These are phyloP conservation scores for Stellera chamaejasme DNA, from an alignment of 345 rosid species.

Conservation along the genomic window DNA sequence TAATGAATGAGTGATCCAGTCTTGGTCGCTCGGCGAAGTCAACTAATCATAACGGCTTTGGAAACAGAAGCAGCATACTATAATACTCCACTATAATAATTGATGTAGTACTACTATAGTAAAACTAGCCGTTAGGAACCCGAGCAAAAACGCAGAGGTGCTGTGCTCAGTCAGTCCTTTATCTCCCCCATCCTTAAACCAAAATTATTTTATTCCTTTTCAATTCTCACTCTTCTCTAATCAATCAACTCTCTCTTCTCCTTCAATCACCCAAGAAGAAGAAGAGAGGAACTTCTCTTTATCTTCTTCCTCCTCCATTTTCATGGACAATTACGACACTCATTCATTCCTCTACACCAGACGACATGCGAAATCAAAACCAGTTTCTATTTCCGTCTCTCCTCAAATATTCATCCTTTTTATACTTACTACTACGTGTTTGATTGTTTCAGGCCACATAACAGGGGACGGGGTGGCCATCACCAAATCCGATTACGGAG, in stretches of 20 bases:
- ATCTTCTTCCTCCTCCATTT: conserved; percentile 12
- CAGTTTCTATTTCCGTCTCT: not conserved
- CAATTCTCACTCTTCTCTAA: not conserved
- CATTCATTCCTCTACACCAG: too few species aligned
- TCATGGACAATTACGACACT: too few species aligned
- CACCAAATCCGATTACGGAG: conserved; percentile 53
- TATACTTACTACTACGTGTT: conserved; percentile 21
- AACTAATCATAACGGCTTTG: conserved; percentile 12
- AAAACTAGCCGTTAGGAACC: conserved; percentile 33
- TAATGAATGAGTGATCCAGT: too few species aligned
- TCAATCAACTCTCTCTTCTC: not conserved
- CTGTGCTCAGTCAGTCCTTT: conserved; percentile 4
- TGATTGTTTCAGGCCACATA: conserved; percentile 36
- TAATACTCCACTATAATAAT: too few species aligned
- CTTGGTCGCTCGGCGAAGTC: too few species aligned
- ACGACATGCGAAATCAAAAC: not conserved
- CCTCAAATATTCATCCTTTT: conserved; percentile 25
- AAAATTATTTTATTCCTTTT: too few species aligned
- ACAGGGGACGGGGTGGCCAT: conserved; percentile 62
- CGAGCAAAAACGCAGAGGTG: not conserved
- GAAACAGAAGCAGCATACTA: not conserved
- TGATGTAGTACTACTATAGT: too few species aligned
- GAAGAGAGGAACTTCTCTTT: not conserved
- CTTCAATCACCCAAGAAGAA: conserved; percentile 1
- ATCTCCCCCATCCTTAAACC: conserved; percentile 13